Evolutionary conservation across 768 basidiomycete genomes (phyloP).

Genomic region (Coprinellus micaceus): DNA sequence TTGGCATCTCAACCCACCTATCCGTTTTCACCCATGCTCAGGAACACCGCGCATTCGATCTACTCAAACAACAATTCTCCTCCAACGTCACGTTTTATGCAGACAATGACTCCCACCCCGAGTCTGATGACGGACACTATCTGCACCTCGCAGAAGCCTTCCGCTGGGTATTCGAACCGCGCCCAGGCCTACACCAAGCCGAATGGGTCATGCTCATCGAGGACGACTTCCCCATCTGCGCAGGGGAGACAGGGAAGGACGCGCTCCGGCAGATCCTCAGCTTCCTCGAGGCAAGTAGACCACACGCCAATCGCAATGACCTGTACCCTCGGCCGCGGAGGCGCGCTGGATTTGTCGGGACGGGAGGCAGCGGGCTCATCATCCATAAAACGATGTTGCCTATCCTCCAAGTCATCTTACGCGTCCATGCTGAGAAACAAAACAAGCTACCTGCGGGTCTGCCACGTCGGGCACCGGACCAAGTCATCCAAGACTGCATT

Average conservation of each 20-base stretch:
- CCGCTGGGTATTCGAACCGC: constrained; percentile 27
- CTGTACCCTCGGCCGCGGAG: constrained; percentile 13
- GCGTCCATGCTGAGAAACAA: constrained; percentile 24
- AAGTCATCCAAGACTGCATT: constrained; percentile 41
- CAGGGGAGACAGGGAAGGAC: constrained; percentile 29
- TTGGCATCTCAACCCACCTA: constrained; percentile 25
- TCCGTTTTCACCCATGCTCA: constrained; percentile 38
- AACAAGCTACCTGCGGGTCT: constrained; percentile 27
- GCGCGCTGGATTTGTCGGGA: constrained; percentile 38
- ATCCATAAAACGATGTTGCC: constrained; percentile 34
- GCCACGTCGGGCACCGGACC: constrained; percentile 31
- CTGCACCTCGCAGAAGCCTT: constrained; percentile 41
- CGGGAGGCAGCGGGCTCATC: constrained; percentile 43
- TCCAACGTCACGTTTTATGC: constrained; percentile 23
- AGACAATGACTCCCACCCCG: constrained; percentile 28
- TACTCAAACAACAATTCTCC: constrained; percentile 22
- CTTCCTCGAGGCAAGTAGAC: constrained; percentile 22
- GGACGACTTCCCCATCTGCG: constrained; percentile 43
- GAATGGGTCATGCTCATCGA: constrained; percentile 44
- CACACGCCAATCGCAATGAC: constrained; percentile 1
- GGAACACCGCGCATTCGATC: constrained; percentile 28
- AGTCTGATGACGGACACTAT: constrained; percentile 29
- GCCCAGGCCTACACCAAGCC: constrained; percentile 12
- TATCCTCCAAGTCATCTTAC: constrained; percentile 29
- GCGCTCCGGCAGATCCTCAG: constrained; percentile 30